These are phyloP conservation scores for Calonectria naviculata DNA, from an alignment of 2,329 filamentous ascomycete genomes.

Conservation along the genomic window DNA sequence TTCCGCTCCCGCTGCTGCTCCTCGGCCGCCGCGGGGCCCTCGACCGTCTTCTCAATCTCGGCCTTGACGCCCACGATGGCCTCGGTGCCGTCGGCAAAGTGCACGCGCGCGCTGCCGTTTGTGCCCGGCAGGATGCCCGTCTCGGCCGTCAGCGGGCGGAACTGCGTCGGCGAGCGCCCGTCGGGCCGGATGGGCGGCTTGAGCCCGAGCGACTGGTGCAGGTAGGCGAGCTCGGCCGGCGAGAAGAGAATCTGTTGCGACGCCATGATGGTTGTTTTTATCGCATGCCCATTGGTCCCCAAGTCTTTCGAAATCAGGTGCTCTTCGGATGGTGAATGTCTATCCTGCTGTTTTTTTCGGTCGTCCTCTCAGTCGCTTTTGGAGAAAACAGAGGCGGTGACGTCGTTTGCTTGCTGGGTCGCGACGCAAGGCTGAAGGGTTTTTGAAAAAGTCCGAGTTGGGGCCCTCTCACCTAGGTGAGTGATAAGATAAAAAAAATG, in stretches of 20 bases:
- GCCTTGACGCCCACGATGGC: conserved; percentile 96
- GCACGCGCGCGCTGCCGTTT: conserved; percentile 93
- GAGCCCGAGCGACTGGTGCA: conserved; percentile 87
- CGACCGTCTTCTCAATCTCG: conserved; percentile 82
- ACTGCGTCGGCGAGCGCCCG: conserved; percentile 83
- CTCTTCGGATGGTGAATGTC: not conserved
- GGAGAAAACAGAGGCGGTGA: not conserved
- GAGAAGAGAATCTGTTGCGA: conserved; percentile 83
- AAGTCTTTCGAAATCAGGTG: no score
- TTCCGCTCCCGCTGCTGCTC: conserved; percentile 50
- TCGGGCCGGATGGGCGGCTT: conserved; percentile 90
- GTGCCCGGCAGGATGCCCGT: conserved; percentile 88
- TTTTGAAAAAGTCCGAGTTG: conserved; percentile 40
- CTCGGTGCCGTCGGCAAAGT: conserved; percentile 94
- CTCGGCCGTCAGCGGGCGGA: conserved; percentile 91
- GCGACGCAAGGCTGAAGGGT: conserved; percentile 29
- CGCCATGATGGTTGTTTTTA: conserved; percentile 68
- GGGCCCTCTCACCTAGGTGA: conserved; percentile 43
- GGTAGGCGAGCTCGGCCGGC: conserved; percentile 95
- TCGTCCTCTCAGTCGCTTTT: not conserved
- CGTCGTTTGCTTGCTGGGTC: conserved; percentile 7
- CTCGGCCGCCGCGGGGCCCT: conserved; percentile 36
- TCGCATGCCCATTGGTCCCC: not conserved
- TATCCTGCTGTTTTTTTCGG: not conserved
- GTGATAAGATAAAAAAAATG: conserved; percentile 45